These are phyloP conservation scores for Sorghum bicolor DNA, from an alignment of 176 grass and related monocot species.

Conservation along the genomic window Sorghum_bicolor_NCBIv3 NC_012871.2:71256001-71256500, in stretches of 20 bases:
- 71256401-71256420: neutral
- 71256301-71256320: neutral
- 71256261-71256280: conserved; percentile 13
- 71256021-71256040: neutral
- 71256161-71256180: neutral
- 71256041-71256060: neutral
- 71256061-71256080: neutral
- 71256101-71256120: neutral
- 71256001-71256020: neutral
- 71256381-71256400: neutral
- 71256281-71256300: neutral
- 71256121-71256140: no score
- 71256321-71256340: neutral
- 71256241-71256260: neutral
- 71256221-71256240: conserved; percentile 9
- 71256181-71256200: conserved; percentile 29
- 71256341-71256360: neutral
- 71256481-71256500: conserved; percentile 25
- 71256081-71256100: neutral
- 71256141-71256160: neutral
- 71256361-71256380: conserved; percentile 24
- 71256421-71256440: neutral
- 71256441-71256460: conserved; percentile 35
- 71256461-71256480: neutral
- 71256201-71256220: neutral